Evolutionary conservation across 1,284 basidiomycete genomes (phyloP), one percentile per base, ranked within the genome.

Genomic region (Pseudozyma hubeiensis): DNA sequence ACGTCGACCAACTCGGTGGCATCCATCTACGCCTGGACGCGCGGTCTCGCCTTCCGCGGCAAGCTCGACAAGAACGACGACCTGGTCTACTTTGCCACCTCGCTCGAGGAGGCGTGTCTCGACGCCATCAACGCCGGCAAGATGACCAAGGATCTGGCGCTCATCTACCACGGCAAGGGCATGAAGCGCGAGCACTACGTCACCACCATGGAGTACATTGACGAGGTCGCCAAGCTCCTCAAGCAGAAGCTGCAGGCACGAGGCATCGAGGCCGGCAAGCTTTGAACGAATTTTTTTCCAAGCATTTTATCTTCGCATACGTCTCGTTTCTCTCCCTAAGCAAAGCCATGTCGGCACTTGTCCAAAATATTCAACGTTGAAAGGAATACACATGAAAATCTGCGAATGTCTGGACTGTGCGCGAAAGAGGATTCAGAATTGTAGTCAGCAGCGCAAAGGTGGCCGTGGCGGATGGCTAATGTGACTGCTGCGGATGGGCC

Each of bases 11-110:
- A 98, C 90, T 94, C 94, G 39, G 94, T 98, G 76, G 96, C 96
- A 44, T 95, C 93, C 62, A 98, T 99, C 88, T 99, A 96, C 82
- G 96, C 96, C 13, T 99, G 96, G 96, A 99, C 96, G 16, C 90
- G 97, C 53, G 96, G 96, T 1, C 87, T 94, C 40, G 60, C 74
- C 41, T 94, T 96, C 88, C 91, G 96, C 70, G 96, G 94, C 76
- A 94, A 94, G 87, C 88, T 97, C 35, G 96, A 99, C 85, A 86
- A 87, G 48, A 98, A 97, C 85, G 89, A 90, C 37, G 87, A 88
- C 47, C 89, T 99, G 46, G 87, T 87, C 62, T 86, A 86, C 50
- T 99, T 97, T 86, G 94, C 92, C 80, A 83, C 88, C 51, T 90
- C 90, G 64, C 89, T 99, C 50, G 97, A 99, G 87, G 88, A 87